Conservation (phyloP, 2,329 filamentous ascomycete genomes). For the Pseudogymnoascus sp. region DNA sequence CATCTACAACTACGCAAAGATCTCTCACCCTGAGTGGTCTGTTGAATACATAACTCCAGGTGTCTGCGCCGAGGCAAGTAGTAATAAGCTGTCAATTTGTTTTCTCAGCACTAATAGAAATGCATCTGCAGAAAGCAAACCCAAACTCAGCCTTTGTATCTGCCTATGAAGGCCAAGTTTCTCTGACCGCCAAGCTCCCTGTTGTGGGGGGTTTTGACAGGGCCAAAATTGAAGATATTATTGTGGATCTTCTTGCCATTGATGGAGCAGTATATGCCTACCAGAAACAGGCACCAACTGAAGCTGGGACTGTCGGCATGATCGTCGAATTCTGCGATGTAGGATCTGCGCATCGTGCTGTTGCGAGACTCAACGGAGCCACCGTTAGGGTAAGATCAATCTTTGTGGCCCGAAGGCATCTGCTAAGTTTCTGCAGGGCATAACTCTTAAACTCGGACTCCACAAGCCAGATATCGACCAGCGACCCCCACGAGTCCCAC, state of each 20-base stretch:
- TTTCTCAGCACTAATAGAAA: background rate
- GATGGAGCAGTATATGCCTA: constrained; percentile 49
- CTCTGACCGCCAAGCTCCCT: constrained; percentile 40
- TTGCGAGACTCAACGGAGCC: constrained; percentile 35
- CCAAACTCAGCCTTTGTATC: constrained; percentile 30
- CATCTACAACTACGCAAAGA: constrained; percentile 20
- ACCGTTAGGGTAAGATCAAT: constrained; percentile 20
- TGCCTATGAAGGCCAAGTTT: constrained; percentile 49
- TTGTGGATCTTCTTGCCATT: constrained; percentile 36
- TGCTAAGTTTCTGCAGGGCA: constrained; percentile 3
- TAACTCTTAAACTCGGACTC: constrained; percentile 4
- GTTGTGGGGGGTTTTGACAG: constrained; percentile 17
- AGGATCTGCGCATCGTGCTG: constrained; percentile 36
- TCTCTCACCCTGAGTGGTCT: constrained; percentile 17
- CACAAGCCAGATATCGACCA: constrained; percentile 10
- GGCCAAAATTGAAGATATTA: constrained; percentile 32
- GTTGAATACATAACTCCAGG: constrained; percentile 23
- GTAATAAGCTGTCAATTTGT: background rate
- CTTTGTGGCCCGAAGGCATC: background rate
- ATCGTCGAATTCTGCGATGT: constrained; percentile 48
- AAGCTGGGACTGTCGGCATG: constrained; percentile 39
- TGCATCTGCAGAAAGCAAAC: constrained; percentile 23
- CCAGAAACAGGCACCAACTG: constrained; percentile 35
- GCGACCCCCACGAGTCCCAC: background rate
- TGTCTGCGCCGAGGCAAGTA: constrained; percentile 18